Conservation (phyloP, 2,329 filamentous ascomycete species). For the Pseudogymnoascus destructans region DNA sequence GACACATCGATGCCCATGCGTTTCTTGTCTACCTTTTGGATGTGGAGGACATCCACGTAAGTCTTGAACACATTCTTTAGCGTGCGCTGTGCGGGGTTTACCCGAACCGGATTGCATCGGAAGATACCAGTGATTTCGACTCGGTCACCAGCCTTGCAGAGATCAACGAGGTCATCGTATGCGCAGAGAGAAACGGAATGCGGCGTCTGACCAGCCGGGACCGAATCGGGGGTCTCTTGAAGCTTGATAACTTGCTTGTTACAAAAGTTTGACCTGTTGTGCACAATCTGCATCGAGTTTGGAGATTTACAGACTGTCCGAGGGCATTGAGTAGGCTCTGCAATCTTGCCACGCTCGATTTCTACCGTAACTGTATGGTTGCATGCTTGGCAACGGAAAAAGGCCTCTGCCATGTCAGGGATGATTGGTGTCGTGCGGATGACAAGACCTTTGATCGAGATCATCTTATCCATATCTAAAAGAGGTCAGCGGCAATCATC, state of each 20-base stretch:
- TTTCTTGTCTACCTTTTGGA: constrained; percentile 93
- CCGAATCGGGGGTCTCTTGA: constrained; percentile 89
- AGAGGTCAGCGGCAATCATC: constrained; percentile 20
- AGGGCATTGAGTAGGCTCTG: constrained; percentile 83
- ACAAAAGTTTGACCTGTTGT: constrained; percentile 87
- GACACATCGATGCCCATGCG: constrained; percentile 83
- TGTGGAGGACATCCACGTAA: constrained; percentile 87
- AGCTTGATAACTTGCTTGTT: constrained; percentile 99
- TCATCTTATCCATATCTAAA: constrained; percentile 83
- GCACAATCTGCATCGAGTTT: constrained; percentile 97
- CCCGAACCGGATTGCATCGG: constrained; percentile 81
- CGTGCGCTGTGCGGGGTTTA: constrained; percentile 84
- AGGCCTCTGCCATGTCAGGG: constrained; percentile 97
- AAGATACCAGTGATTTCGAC: constrained; percentile 96
- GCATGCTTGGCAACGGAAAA: constrained; percentile 91
- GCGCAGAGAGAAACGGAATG: constrained; percentile 94
- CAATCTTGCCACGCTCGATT: constrained; percentile 90
- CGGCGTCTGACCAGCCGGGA: constrained; percentile 91
- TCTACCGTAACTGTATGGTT: constrained; percentile 83
- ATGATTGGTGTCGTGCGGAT: constrained; percentile 94
- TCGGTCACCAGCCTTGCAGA: constrained; percentile 94
- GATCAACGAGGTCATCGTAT: constrained; percentile 93
- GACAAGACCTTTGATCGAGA: constrained; percentile 89
- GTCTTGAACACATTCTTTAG: constrained; percentile 97
- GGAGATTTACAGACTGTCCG: constrained; percentile 66